Evolutionary conservation across 2,329 filamentous ascomycete species (phyloP).

Genomic region (Aureobasidium sp.): DNA sequence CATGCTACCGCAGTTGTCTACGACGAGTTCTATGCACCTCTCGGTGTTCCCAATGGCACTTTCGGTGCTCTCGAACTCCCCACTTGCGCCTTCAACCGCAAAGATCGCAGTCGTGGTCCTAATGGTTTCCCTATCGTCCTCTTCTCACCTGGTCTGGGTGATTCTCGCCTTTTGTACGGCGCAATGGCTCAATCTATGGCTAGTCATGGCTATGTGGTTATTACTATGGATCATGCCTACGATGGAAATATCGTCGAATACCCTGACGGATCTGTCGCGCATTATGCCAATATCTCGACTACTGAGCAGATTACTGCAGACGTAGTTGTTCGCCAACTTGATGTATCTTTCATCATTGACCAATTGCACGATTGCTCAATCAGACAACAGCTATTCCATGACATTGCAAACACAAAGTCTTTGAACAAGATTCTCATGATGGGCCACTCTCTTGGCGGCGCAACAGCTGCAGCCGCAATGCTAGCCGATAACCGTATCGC

Average conservation of each 20-base stretch:
- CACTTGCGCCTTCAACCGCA: slow-evolving; percentile 12
- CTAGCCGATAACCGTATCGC: neutral
- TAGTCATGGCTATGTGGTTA: slow-evolving; percentile 40
- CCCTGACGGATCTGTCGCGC: slow-evolving; percentile 16
- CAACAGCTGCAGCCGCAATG: neutral
- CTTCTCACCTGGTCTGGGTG: slow-evolving; percentile 42
- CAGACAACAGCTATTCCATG: neutral
- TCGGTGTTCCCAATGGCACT: slow-evolving; percentile 18
- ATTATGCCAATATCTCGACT: neutral
- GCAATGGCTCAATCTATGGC: slow-evolving; percentile 41
- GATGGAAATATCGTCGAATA: slow-evolving; percentile 43
- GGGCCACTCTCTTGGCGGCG: neutral
- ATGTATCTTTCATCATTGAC: neutral
- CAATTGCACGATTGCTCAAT: neutral
- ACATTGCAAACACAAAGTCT: neutral
- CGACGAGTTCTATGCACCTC: slow-evolving; percentile 1
- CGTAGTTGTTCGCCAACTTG: neutral
- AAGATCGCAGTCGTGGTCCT: slow-evolving; percentile 27
- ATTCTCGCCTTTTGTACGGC: slow-evolving; percentile 39
- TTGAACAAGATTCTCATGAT: neutral
- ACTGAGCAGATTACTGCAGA: neutral
- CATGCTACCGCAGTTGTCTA: slow-evolving; percentile 13
- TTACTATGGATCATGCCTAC: slow-evolving; percentile 45
- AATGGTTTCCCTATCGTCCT: neutral
- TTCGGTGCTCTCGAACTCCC: slow-evolving; percentile 15